phyloP scores from a whole-genome alignment of 164 flowering plant genomes.

The Amborella trichopoda region DNA sequence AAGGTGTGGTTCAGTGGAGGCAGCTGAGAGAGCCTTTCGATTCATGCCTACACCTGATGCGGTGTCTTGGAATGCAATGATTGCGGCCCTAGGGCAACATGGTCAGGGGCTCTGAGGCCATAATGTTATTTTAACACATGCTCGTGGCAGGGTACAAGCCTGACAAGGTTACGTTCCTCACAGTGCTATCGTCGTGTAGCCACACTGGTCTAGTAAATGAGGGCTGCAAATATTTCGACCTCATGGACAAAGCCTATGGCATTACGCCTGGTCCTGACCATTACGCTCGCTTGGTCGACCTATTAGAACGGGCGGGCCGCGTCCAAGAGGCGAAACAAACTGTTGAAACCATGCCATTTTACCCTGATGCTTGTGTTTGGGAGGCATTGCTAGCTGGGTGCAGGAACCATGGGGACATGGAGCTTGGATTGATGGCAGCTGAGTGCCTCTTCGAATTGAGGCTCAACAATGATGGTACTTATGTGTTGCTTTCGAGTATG shows the following conservation, averaged over 20 bases:
- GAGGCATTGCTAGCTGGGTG: slow-evolving; percentile 62
- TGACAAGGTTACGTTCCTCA: slow-evolving; percentile 14
- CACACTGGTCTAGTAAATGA: slow-evolving; percentile 13
- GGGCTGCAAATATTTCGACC: slow-evolving; percentile 10
- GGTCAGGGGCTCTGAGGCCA: slow-evolving; percentile 55
- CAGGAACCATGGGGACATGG: slow-evolving; percentile 45
- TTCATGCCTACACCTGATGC: slow-evolving; percentile 42
- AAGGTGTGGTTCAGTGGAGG: slow-evolving; percentile 62
- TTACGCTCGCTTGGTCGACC: slow-evolving; percentile 16
- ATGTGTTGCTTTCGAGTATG: slow-evolving; percentile 55
- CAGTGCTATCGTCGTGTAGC: slow-evolving; percentile 17
- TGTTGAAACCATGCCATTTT: slow-evolving; percentile 31
- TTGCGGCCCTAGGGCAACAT: slow-evolving; percentile 64
- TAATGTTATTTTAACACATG: slow-evolving; percentile 53
- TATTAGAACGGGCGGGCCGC: slow-evolving; percentile 15
- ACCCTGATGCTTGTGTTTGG: slow-evolving; percentile 65
- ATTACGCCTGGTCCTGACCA: slow-evolving; percentile 12
- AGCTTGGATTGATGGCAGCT: slow-evolving; percentile 53
- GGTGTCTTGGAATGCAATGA: slow-evolving; percentile 63
- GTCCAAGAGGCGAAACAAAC: slow-evolving; percentile 14
- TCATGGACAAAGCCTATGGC: slow-evolving; percentile 11
- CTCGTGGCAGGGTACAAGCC: slow-evolving; percentile 18
- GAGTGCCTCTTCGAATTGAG: slow-evolving; percentile 46
- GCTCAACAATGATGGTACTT: slow-evolving; percentile 67
- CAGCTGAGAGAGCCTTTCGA: slow-evolving; percentile 31